Evolutionary conservation across 1,284 basidiomycete genomes (phyloP).

Genomic region (Grifola frondosa): DNA sequence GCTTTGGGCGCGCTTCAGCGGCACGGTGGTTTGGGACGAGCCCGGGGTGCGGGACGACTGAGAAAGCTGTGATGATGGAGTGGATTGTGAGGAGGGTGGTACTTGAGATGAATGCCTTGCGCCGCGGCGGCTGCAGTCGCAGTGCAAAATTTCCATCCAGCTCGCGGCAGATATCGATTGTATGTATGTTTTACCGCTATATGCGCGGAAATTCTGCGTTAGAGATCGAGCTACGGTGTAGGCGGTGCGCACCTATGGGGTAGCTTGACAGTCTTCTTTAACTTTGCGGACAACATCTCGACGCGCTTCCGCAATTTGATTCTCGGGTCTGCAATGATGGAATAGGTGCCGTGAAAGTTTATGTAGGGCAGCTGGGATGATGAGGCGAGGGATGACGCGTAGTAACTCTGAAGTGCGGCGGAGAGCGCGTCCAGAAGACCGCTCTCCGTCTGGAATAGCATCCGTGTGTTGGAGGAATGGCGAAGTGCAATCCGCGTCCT

Average conservation of each 20-base stretch:
- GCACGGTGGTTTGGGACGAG: background rate
- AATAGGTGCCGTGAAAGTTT: slow-evolving; percentile 19
- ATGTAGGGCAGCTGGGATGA: slow-evolving; percentile 3
- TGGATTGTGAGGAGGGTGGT: too few species aligned
- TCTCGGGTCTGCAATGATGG: slow-evolving; percentile 24
- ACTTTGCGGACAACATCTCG: slow-evolving; percentile 11
- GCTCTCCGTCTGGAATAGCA: slow-evolving; percentile 8
- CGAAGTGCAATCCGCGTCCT: too few species aligned
- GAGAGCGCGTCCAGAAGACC: slow-evolving; percentile 11
- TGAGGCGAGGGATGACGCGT: slow-evolving; percentile 1
- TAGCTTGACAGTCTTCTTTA: slow-evolving; percentile 10
- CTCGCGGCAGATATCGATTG: background rate
- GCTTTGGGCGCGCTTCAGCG: slow-evolving; percentile 17
- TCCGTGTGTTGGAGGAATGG: slow-evolving; percentile 5
- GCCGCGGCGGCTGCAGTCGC: slow-evolving; percentile 11
- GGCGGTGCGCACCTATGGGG: slow-evolving; percentile 18
- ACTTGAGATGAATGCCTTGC: background rate
- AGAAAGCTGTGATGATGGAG: background rate
- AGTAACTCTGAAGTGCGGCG: slow-evolving; percentile 1
- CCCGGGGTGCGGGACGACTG: background rate
- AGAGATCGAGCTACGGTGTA: background rate
- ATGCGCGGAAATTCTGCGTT: background rate
- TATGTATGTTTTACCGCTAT: background rate
- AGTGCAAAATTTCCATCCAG: slow-evolving; percentile 10
- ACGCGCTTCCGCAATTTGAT: slow-evolving; percentile 9